Evolutionary conservation across 352 stramenopile species (phyloP).

Genomic region (Pythium volutum): DNA sequence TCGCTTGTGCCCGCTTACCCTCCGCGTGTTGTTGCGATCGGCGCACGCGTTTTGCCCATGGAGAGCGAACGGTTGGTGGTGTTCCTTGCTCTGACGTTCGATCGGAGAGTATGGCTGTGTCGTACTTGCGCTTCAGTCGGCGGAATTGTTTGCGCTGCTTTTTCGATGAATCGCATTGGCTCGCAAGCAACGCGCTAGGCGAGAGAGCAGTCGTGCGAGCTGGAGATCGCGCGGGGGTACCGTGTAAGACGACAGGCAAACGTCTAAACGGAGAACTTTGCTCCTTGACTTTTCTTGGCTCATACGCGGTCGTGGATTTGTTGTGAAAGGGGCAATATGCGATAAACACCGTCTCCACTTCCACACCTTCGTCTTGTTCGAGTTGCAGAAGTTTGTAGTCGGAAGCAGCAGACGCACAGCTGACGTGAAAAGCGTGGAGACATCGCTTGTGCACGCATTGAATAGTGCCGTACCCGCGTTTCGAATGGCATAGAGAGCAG

Average conservation of each 20-base stretch:
- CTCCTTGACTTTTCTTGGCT: not conserved
- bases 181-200: slow-evolving; percentile 52
- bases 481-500: slow-evolving; percentile 72
- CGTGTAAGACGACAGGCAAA: not conserved
- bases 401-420: slow-evolving; percentile 54
- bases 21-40: slow-evolving; percentile 41
- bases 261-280: not conserved
- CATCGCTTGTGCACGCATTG: slow-evolving; percentile 78
- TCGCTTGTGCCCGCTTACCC: slow-evolving; percentile 14
- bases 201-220: slow-evolving; percentile 25
- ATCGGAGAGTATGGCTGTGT: slow-evolving; percentile 18
- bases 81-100: not conserved
- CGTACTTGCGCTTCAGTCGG: slow-evolving; percentile 70
- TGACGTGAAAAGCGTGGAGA: slow-evolving; percentile 77
- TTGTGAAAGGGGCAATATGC: slow-evolving; percentile 66
- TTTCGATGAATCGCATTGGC: slow-evolving; percentile 43
- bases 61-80: slow-evolving; percentile 24
- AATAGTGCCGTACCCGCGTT: slow-evolving; percentile 54
- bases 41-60: slow-evolving; percentile 60
- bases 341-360: slow-evolving; percentile 53
- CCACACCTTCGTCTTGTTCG: slow-evolving; percentile 29
- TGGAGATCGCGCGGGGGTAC: not conserved
- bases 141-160: slow-evolving; percentile 61
- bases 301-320: slow-evolving; percentile 27
- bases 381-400: slow-evolving; percentile 62